Percentiles rank a stretch among this genome's conserved stretches.
Conservation (phyloP, 352 stramenopile genomes). For the Phytophthora agathidicida region DNA sequence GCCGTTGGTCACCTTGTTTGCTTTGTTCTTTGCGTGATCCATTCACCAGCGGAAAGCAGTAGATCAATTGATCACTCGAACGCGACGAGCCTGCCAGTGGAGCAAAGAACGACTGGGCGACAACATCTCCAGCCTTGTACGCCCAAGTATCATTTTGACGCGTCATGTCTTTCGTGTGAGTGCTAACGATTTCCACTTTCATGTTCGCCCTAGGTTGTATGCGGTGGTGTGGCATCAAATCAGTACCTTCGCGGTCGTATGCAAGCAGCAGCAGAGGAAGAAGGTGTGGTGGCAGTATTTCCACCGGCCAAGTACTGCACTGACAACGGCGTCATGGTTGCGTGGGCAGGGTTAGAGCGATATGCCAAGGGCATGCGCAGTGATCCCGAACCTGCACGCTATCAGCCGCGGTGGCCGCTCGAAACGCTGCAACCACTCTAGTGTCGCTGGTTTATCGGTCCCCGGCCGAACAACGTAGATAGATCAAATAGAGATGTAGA, state of each 20-base stretch:
- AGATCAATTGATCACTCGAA: conserved; percentile 70
- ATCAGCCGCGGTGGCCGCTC: conserved; percentile 80
- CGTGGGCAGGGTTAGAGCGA: conserved; percentile 92
- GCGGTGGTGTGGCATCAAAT: conserved; percentile 98
- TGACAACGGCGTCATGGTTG: conserved; percentile 98
- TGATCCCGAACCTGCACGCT: conserved; percentile 55
- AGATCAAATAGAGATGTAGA: conserved; percentile 4
- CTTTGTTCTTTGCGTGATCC: not conserved
- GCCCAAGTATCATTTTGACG: conserved; percentile 3
- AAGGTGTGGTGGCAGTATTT: conserved; percentile 56
- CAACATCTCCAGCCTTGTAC: conserved; percentile 79
- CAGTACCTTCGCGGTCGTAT: conserved; percentile 91
- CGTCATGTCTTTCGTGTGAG: not conserved
- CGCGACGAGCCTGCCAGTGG: conserved; percentile 90
- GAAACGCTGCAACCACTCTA: conserved; percentile 60
- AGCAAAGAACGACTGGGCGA: conserved; percentile 54
- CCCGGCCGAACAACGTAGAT: no score
- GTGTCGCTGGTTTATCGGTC: not conserved
- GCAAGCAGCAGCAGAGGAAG: conserved; percentile 53
- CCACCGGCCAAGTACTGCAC: conserved; percentile 93
- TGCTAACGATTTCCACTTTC: conserved; percentile 4
- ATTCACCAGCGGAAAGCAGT: conserved; percentile 48
- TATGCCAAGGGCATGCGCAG: conserved; percentile 61
- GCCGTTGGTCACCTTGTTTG: not conserved
- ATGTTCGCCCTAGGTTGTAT: conserved; percentile 79